A percentile compares a stretch with the other conserved stretches of the same genome.
phyloP scores from a whole-genome alignment of 495 filamentous ascomycete genomes.

The Lasiosphaeria miniovina region DNA sequence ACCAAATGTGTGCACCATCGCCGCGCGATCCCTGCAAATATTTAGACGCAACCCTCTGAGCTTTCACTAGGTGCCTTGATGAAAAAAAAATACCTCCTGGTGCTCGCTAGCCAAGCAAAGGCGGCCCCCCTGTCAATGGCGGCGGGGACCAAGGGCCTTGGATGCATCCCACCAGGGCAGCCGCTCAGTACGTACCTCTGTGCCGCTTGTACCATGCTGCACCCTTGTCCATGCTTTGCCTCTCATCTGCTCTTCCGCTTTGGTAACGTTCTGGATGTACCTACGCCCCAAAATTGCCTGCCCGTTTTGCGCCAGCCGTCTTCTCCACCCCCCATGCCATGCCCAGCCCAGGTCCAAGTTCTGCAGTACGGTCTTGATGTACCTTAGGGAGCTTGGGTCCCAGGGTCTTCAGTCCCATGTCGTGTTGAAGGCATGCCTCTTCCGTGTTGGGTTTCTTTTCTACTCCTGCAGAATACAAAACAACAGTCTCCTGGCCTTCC shows the following conservation, averaged over 20 bases:
- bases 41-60: constrained; percentile 17
- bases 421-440: constrained; percentile 4
- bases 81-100: constrained; percentile 12
- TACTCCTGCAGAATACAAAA: constrained; percentile 23
- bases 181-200: constrained; percentile 5
- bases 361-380: too few relatives aligned
- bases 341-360: not conserved
- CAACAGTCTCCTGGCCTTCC: constrained; percentile 22
- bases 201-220: not conserved
- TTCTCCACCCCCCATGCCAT: not conserved
- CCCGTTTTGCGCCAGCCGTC: constrained; percentile 2
- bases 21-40: constrained; percentile 19
- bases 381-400: not conserved
- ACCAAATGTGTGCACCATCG: constrained; percentile 1
- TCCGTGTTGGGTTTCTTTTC: constrained; percentile 9
- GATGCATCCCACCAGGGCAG: not conserved
- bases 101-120: constrained; percentile 13
- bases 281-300: constrained; percentile 5
- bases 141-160: not conserved
- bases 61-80: constrained; percentile 20
- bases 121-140: constrained; percentile 10
- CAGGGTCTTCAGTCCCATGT: not conserved
- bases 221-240: not conserved
- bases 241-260: constrained; percentile 1
- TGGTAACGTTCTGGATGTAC: constrained; percentile 2